Conservation (phyloP, 805 yeast species). For the Groenewaldozyma salmanticensis region DNA sequence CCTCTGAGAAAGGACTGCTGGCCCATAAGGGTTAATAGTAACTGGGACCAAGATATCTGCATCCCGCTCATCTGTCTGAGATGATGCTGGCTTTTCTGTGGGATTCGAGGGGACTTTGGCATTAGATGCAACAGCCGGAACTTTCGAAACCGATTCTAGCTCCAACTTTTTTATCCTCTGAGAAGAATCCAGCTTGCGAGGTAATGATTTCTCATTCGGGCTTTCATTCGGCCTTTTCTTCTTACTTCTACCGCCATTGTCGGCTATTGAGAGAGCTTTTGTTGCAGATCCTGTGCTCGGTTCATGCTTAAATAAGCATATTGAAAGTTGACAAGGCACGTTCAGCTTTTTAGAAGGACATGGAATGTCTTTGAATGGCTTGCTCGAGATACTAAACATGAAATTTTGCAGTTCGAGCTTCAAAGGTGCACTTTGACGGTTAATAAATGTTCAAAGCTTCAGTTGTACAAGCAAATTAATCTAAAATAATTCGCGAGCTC, state of each 20-base stretch:
- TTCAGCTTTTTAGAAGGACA: constrained; percentile 24
- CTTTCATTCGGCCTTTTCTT: not conserved
- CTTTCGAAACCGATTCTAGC: too few relatives aligned
- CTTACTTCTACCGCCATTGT: not conserved
- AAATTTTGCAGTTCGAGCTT: too few relatives aligned
- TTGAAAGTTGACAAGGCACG: constrained; percentile 22
- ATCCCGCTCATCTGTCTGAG: constrained; percentile 1
- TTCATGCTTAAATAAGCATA: constrained; percentile 27
- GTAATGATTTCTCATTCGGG: not conserved
- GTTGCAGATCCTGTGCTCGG: not conserved
- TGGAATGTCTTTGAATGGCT: constrained; percentile 14
- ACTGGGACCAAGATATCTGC: constrained; percentile 19
- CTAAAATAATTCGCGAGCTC: too few relatives aligned
- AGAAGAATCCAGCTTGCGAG: too few relatives aligned
- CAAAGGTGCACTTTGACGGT: too few relatives aligned
- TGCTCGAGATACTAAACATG: not conserved
- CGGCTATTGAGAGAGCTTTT: not conserved
- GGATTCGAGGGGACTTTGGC: constrained; percentile 5
- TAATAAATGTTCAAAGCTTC: too few relatives aligned
- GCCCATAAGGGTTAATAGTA: constrained; percentile 33
- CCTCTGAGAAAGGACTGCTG: constrained; percentile 39
- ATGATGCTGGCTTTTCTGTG: not conserved
- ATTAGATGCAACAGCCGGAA: constrained; percentile 1
- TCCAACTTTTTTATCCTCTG: not conserved
- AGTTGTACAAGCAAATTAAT: too few relatives aligned